A percentile compares a stretch with the other conserved stretches of the same genome.
Evolutionary conservation across 163 green algal genomes (phyloP).

Genomic region (Coccomyxa subellipsoidea): DNA sequence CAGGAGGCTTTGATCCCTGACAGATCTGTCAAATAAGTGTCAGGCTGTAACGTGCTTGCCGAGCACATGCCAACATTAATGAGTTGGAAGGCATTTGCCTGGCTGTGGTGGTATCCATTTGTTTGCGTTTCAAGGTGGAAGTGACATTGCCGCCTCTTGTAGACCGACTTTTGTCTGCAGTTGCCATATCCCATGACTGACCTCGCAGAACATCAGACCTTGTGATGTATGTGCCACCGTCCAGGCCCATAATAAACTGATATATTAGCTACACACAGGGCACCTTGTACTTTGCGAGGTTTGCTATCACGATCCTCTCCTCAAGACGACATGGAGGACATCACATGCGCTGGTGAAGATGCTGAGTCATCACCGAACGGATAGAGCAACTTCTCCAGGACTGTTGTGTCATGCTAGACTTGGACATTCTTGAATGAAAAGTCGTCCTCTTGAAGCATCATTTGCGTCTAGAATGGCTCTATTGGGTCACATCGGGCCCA

Average conservation of each 20-base stretch:
- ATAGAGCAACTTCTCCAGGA: background rate
- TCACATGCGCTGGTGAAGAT: no score
- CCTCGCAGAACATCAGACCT: slow-evolving; percentile 58
- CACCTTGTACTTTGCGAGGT: no score
- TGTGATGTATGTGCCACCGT: slow-evolving; percentile 52
- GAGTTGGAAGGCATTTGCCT: background rate
- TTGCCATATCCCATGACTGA: slow-evolving; percentile 41
- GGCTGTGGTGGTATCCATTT: background rate
- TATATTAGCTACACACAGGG: no score
- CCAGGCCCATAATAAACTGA: background rate
- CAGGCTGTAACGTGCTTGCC: background rate
- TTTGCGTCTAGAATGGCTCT: no score
- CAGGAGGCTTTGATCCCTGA: background rate
- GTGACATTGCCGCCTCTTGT: slow-evolving; percentile 49
- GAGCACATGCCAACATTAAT: background rate
- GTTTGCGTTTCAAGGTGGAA: background rate
- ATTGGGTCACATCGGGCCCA: background rate
- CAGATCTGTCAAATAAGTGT: no score
- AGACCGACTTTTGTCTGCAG: slow-evolving; percentile 41
- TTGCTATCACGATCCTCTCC: no score
- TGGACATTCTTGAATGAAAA: no score
- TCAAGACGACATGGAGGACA: no score
- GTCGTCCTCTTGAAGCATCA: no score
- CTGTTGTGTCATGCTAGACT: no score
- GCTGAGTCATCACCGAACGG: background rate